Conservation (phyloP, 805 yeast species). For the Yamadazyma phyllophila region DNA sequence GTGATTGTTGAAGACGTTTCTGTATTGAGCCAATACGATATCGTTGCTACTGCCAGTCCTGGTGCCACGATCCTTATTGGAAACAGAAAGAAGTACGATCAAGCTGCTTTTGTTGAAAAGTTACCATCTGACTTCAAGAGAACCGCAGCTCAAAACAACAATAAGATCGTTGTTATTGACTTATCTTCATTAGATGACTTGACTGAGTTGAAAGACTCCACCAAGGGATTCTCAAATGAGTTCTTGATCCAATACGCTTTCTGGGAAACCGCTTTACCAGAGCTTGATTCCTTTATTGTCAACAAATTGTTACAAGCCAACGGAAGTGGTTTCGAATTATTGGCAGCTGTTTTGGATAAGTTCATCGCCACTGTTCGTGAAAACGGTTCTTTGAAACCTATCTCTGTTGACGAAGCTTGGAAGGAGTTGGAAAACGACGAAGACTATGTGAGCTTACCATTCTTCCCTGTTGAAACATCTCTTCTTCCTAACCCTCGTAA, state of each 20-base stretch:
- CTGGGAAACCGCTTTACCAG: conserved; percentile 70
- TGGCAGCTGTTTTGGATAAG: conserved; percentile 68
- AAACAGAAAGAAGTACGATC: conserved; percentile 31
- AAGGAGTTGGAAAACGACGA: conserved; percentile 31
- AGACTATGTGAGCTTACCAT: conserved; percentile 36
- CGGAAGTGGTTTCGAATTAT: conserved; percentile 76
- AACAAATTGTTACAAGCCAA: conserved; percentile 77
- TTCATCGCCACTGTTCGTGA: conserved; percentile 59
- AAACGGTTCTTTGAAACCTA: conserved; percentile 38
- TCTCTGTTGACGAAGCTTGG: conserved; percentile 34
- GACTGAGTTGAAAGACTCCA: conserved; percentile 47
- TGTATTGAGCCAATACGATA: conserved; percentile 57
- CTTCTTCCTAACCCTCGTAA: conserved; percentile 61
- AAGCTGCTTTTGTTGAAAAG: conserved; percentile 47
- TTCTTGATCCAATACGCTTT: conserved; percentile 78
- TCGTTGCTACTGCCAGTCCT: conserved; percentile 55
- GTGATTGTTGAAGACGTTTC: conserved; percentile 60
- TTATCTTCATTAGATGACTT: conserved; percentile 60
- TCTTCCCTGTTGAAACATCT: conserved; percentile 61
- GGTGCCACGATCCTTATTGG: conserved; percentile 56
- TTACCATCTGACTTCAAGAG: conserved; percentile 56
- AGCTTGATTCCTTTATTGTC: conserved; percentile 61
- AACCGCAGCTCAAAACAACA: conserved; percentile 49
- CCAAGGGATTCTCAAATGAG: conserved; percentile 70
- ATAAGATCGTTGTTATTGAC: conserved; percentile 59